These are phyloP conservation scores for Hylodesmum podocarpum DNA, from an alignment of 306 rosid genomes.

Conservation along the genomic window DNA sequence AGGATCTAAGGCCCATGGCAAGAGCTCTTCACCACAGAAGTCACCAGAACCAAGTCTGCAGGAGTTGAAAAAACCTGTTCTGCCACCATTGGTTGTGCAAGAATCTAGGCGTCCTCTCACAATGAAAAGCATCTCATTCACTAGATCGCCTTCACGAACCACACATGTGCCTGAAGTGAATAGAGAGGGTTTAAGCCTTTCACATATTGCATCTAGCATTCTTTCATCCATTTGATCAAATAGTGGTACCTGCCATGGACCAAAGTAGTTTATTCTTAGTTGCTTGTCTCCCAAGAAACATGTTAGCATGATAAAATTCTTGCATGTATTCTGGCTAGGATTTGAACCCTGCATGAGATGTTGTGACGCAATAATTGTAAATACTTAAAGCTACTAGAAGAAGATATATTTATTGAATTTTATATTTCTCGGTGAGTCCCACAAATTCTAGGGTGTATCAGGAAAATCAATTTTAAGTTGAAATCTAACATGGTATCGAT, in stretches of 20 bases:
- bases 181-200: slow-evolving; percentile 54
- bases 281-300: slow-evolving; percentile 14
- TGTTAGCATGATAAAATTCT: neutral
- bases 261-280: neutral
- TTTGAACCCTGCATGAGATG: neutral
- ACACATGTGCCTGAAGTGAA: slow-evolving; percentile 44
- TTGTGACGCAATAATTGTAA: neutral
- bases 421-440: too few species aligned
- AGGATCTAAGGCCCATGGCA: slow-evolving; percentile 62
- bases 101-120: slow-evolving; percentile 54
- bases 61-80: slow-evolving; percentile 56
- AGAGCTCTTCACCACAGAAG: slow-evolving; percentile 63
- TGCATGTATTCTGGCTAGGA: neutral
- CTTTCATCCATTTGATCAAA: slow-evolving; percentile 62
- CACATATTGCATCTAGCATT: slow-evolving; percentile 62
- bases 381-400: neutral
- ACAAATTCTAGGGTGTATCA: too few species aligned
- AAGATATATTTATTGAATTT: neutral
- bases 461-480: too few species aligned
- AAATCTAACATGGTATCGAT: too few species aligned
- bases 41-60: slow-evolving; percentile 58
- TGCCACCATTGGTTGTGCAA: slow-evolving; percentile 57
- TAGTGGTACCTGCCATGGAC: slow-evolving; percentile 46
- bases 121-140: slow-evolving; percentile 56
- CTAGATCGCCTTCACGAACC: slow-evolving; percentile 60